Percentiles rank a stretch among this genome's conserved stretches.
Conservation (phyloP, 2,329 filamentous ascomycete genomes). For the Cytospora leucostoma region DNA sequence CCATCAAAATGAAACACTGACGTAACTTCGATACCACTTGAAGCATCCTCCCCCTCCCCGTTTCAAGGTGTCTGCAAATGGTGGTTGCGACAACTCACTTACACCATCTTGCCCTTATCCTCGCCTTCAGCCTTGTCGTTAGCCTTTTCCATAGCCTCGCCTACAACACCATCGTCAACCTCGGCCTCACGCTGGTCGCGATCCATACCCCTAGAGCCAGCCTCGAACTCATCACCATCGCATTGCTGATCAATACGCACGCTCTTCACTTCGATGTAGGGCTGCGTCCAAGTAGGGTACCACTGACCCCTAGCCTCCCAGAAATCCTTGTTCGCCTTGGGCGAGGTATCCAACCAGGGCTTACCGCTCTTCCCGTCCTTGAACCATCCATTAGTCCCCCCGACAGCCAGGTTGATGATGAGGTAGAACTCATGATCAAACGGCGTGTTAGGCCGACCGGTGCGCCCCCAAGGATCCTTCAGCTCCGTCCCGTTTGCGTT, state of each 20-base stretch:
- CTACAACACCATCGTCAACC: too few species aligned
- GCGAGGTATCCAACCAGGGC: conserved; percentile 74
- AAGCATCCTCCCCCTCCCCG: too few species aligned
- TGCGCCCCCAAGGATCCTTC: conserved; percentile 63
- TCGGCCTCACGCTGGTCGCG: too few species aligned
- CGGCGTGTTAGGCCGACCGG: conserved; percentile 63
- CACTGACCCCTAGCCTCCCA: conserved; percentile 68
- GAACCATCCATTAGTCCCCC: conserved; percentile 83
- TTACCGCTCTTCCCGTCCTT: conserved; percentile 70
- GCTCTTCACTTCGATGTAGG: conserved; percentile 67
- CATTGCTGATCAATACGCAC: conserved; percentile 74
- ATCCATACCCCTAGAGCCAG: too few species aligned
- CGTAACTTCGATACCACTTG: too few species aligned
- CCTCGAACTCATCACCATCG: conserved; percentile 57
- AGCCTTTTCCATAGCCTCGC: too few species aligned
- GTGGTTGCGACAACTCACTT: too few species aligned
- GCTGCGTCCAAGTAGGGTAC: conserved; percentile 71
- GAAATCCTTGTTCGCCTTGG: conserved; percentile 72
- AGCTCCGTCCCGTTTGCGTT: conserved; percentile 67
- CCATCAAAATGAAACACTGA: too few species aligned
- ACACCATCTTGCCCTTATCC: too few species aligned
- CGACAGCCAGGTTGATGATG: conserved; percentile 74
- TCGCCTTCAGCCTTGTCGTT: too few species aligned
- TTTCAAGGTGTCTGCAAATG: too few species aligned
- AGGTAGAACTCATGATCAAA: conserved; percentile 79